Base-by-base conservation (phyloP, 495 filamentous ascomycete genomes). In the Xylaria palmicola region DNA sequence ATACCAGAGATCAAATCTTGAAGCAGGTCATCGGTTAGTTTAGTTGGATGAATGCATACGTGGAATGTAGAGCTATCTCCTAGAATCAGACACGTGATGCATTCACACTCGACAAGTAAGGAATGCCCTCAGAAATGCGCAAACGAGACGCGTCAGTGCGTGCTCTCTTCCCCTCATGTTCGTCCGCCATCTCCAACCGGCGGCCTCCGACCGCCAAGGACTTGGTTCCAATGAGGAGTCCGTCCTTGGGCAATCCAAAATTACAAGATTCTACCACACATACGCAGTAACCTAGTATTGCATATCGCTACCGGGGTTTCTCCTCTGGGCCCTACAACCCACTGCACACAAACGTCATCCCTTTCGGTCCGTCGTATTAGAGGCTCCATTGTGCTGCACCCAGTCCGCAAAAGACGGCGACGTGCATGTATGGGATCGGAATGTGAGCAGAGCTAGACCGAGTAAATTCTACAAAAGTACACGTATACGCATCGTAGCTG, bases 1-100 rank as follows among this genome's bases (percentile, higher is more conserved):
- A 78, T 52, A 79, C 79, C 20, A 77, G 80, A 19, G 74, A 86
- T 37, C 71, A 83, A 20, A 77, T 88, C 41, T 19, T 73, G 34
- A 68, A 63, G 59, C 60, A 64, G 66, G 67, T 77, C 17, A 72
- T 69, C 59, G 71, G 77, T 32, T 76, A 56, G 27, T 12, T 4
- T 2, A 20, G 39, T 17, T 26, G 41, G 27, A 48, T 13, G 13
- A 48, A 12, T n/a, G 7, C 9, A 4, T 12, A 29, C 26, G 15
- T 2, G 12, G 2, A 48, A 5, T 3, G 29, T 3, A 29, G 4
- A 27, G 22, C 32, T 36, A 36, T 36, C n/a, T n/a, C n/a, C n/a
- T n/a, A n/a, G n/a, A n/a, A n/a, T n/a, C n/a, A n/a, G n/a, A n/a
- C n/a, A n/a, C n/a, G n/a, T n/a, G n/a, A n/a, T n/a, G n/a, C n/a